Percentiles rank a stretch among this genome's conserved stretches.
Conservation (phyloP, 1,284 basidiomycete species). For the Cutaneotrichosporon spelunceum region DNA sequence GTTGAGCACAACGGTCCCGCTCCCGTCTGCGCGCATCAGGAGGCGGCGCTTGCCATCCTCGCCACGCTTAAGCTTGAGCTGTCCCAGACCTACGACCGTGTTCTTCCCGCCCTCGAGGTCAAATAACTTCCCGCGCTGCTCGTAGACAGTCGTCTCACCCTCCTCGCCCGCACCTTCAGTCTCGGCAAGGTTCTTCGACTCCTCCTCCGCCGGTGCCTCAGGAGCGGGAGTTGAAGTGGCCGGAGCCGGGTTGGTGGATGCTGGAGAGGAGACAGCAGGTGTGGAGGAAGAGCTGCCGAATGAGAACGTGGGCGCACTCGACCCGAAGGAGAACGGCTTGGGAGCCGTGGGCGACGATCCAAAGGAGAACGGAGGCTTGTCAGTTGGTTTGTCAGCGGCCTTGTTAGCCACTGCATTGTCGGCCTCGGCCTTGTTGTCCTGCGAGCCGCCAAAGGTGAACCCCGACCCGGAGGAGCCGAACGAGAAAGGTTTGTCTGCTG, state of each 20-base stretch:
- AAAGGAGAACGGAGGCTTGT: constrained; percentile 17
- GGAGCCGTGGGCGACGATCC: constrained; percentile 15
- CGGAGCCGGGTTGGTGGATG: constrained; percentile 3
- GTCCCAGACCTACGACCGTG: constrained; percentile 44
- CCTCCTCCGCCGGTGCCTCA: constrained; percentile 25
- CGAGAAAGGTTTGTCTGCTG: constrained; percentile 20
- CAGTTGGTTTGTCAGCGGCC: constrained; percentile 15
- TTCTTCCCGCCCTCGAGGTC: constrained; percentile 56
- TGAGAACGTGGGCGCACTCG: constrained; percentile 23
- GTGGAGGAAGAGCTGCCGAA: constrained; percentile 17
- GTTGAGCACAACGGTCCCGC: constrained; percentile 44
- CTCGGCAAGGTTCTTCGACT: constrained; percentile 40
- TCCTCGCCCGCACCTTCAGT: constrained; percentile 59
- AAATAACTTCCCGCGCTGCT: constrained; percentile 63
- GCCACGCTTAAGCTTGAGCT: constrained; percentile 42
- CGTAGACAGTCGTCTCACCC: constrained; percentile 67
- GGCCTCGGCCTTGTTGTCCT: no score
- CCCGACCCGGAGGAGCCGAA: constrained; percentile 24
- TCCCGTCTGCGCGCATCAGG: constrained; percentile 46
- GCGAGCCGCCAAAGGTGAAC: neutral
- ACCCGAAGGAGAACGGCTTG: constrained; percentile 19
- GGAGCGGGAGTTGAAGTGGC: constrained; percentile 15
- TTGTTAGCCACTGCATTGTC: neutral
- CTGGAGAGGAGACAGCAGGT: constrained; percentile 3
- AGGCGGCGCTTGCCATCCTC: constrained; percentile 42